Conservation (phyloP, 495 filamentous ascomycete species). For the Schizothecium vesticola region DNA sequence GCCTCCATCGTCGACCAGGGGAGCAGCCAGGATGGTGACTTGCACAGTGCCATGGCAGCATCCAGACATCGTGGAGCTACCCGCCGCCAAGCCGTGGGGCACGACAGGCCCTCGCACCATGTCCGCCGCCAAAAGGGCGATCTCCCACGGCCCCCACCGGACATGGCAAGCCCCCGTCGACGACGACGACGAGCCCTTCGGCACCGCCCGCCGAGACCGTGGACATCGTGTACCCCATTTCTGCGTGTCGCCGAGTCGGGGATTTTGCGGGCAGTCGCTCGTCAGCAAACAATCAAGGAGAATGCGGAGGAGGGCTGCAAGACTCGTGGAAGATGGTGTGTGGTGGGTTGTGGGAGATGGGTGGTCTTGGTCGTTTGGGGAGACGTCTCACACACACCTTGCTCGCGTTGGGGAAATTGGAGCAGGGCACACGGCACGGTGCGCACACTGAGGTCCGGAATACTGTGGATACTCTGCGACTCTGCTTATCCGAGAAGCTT, state of each 20-base stretch:
- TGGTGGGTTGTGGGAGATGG: background rate
- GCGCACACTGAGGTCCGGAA: background rate
- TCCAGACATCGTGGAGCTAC: background rate
- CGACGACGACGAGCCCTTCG: background rate
- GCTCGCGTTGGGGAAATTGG: slow-evolving; percentile 10
- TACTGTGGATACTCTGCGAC: background rate
- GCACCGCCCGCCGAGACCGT: background rate
- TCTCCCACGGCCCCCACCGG: background rate
- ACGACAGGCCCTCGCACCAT: background rate
- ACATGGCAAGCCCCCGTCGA: background rate
- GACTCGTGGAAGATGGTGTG: background rate
- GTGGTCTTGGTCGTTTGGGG: background rate
- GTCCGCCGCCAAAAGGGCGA: background rate
- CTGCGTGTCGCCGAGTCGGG: background rate
- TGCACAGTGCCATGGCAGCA: slow-evolving; percentile 1
- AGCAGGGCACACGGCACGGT: background rate
- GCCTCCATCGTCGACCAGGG: background rate
- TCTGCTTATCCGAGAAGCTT: background rate
- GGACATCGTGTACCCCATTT: background rate
- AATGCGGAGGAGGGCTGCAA: background rate
- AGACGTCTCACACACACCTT: slow-evolving; percentile 7
- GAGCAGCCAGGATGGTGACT: slow-evolving; percentile 1
- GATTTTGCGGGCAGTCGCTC: background rate
- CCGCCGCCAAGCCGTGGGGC: background rate
- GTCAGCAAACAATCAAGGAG: background rate